Base-by-base conservation (phyloP, 164 flowering plant genomes). In the Brasenia schreberi region DNA sequence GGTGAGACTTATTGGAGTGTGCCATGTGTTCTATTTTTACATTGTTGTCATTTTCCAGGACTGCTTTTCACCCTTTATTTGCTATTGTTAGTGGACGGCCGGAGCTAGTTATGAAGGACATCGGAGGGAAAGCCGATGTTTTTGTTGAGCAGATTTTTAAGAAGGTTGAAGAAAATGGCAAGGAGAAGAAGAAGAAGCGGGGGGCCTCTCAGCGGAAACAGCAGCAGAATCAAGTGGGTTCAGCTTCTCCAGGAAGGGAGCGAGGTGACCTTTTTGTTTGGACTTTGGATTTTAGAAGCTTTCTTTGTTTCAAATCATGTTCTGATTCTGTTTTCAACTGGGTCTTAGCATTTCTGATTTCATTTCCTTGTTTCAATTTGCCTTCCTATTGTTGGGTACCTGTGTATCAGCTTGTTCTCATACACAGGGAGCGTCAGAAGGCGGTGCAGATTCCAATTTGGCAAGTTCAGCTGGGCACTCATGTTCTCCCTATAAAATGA, bases 161-260 rank as follows among this genome's bases (percentile, higher is more conserved):
- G 64, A 73, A 70, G 66, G 63, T 65, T 5, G 89, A 73, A 58
- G 85, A 79, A 62, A 77, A 69, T 9, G 83, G 79, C 42, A 85
- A 76, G 69, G 91, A 88, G 64, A 88, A 81, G 62, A 17, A 71
- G 89, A 85, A 77, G 82, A 87, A 81, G 77, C 87, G 75, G 77
- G 90, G 93, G 53, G 83, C 95, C 33, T 60, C 83, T 0, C 72
- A 72, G 75, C 87, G 92, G 16, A 84, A 85, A 53, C 66, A 85
- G 45, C 88, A 85, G 67, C 81, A 78, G 18, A 78, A 71, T 70
- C 65, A 75, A 66, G 59, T 78, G 10, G 61, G 65, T 65, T 69
- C 87, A 64, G 96, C 91, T 87, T 74, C 44, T 9, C 12, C 53
- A 12, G 53, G 53, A 12, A 45, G 12, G 53, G 42, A 19, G 0